Percentiles rank a stretch among this genome's conserved stretches.
phyloP scores from a whole-genome alignment of 1,284 basidiomycete genomes.

The Trichosporon coremiiforme region DNA sequence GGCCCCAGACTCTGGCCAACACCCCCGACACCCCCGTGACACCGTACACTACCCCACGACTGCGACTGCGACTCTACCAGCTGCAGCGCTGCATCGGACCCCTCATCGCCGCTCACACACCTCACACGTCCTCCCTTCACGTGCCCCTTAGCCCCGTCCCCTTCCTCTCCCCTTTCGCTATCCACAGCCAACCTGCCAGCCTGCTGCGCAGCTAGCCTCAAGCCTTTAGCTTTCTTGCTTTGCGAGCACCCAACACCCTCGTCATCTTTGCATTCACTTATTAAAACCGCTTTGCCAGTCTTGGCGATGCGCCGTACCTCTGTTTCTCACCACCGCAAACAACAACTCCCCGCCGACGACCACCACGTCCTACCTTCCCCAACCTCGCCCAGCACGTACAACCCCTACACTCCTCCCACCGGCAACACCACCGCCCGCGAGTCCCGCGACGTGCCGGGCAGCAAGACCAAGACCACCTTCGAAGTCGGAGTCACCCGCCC shows the following conservation, averaged over 20 bases:
- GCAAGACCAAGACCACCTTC: background rate
- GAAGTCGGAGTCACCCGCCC: conserved; percentile 46
- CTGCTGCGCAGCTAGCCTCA: conserved; percentile 15
- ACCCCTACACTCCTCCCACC: conserved; percentile 4
- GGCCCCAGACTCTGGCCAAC: background rate
- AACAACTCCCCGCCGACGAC: conserved; percentile 2
- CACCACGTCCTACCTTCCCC: conserved; percentile 2
- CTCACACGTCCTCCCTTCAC: conserved; percentile 6
- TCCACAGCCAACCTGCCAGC: conserved; percentile 12
- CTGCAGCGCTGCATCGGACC: conserved; percentile 12
- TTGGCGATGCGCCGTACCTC: conserved; percentile 17
- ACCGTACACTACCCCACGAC: conserved; percentile 1
- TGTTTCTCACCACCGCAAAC: conserved; percentile 19
- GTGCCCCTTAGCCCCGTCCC: conserved; percentile 4
- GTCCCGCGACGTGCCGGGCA: conserved; percentile 12
- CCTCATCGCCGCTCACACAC: background rate
- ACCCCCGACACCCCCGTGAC: background rate
- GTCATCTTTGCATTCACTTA: conserved; percentile 17
- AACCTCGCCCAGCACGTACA: background rate
- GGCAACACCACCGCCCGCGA: conserved; percentile 11
- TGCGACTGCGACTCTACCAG: background rate
- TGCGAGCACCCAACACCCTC: conserved; percentile 5
- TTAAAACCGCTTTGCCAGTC: conserved; percentile 1
- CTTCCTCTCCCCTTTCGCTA: background rate
- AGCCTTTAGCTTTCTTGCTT: conserved; percentile 14